Base-by-base conservation (phyloP, 257 asterid genomes). In the Rhazya stricta region DNA sequence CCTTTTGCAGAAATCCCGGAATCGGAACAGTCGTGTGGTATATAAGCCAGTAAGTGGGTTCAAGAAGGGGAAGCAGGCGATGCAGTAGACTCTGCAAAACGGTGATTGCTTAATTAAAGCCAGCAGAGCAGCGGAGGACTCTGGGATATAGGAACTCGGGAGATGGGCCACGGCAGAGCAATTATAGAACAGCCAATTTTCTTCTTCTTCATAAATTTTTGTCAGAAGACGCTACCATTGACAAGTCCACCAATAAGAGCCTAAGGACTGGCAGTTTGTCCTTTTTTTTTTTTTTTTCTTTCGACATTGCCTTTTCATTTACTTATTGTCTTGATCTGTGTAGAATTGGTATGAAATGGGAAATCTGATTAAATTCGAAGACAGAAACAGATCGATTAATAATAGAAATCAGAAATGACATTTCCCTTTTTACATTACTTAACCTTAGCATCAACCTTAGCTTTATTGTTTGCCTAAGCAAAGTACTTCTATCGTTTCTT, bases 1-100 rank as follows among this genome's bases (percentile, higher is more conserved):
- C 72, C 84, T 80, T 75, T 75, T 78, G 78, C 80, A 48, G 78
- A 54, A 78, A 71, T 54, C 69, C 62, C 25, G 76, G 74, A 9
- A 51, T 27, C 13, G 29, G 41, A 11, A 70, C 3, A 18, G 69
- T n/a, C n/a, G n/a, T n/a, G n/a, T n/a, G n/a, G n/a, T n/a, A n/a
- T n/a, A n/a, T n/a, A n/a, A 6, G 53, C 19, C 48, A 4, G 13
- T 43, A 1, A 43, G 32, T 16, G 57, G 32, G 51, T n/a, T 36
- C 13, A 23, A 10, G 73, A 54, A 77, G 34, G 7, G 2, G 56
- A 21, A 36, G 30, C 43, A 51, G 23, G 16, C 23, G 25, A 39
- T 32, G 16, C 12, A 25, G 27, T 13, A 27, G 19, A 21, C 37
- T 1, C 32, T 45, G 15, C 58, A 45, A 29, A 45, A 50, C 65